These are phyloP conservation scores for Firmiana major DNA, from an alignment of 345 rosid genomes.

Conservation along the genomic window DNA sequence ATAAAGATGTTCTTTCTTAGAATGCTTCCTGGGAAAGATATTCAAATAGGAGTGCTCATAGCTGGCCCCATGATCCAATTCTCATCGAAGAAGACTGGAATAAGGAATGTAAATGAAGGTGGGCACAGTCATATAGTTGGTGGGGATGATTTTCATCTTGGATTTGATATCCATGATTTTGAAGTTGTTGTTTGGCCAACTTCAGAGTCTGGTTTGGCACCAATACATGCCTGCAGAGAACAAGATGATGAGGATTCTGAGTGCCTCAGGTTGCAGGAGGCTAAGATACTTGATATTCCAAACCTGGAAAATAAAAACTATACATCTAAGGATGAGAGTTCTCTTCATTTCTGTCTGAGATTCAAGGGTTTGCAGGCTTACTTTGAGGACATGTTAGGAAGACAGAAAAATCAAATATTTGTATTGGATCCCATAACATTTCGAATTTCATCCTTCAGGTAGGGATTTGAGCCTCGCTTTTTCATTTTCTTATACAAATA, in stretches of 20 bases:
- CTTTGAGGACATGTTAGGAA: slow-evolving; percentile 41
- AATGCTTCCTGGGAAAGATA: slow-evolving; percentile 58
- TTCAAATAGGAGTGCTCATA: slow-evolving; percentile 63
- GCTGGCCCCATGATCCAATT: slow-evolving; percentile 65
- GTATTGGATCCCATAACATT: slow-evolving; percentile 57
- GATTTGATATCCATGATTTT: slow-evolving; percentile 61
- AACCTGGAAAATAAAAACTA: slow-evolving; percentile 50
- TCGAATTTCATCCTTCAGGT: slow-evolving; percentile 66
- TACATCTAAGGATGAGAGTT: slow-evolving; percentile 46
- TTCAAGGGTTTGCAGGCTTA: slow-evolving; percentile 60
- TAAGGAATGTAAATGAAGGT: slow-evolving; percentile 22
- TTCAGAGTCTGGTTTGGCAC: slow-evolving; percentile 37
- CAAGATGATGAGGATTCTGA: slow-evolving; percentile 40
- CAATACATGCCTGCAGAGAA: slow-evolving; percentile 29
- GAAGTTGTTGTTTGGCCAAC: slow-evolving; percentile 65
- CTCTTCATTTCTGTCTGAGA: slow-evolving; percentile 47
- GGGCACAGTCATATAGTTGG: slow-evolving; percentile 21
- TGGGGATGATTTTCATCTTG: slow-evolving; percentile 41
- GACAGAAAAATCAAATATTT: slow-evolving; percentile 42
- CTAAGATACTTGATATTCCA: slow-evolving; percentile 42
- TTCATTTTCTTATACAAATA: neutral
- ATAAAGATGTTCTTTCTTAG: slow-evolving; percentile 43
- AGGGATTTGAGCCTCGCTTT: slow-evolving; percentile 19
- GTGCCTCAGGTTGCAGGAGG: slow-evolving; percentile 43
- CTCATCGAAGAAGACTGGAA: slow-evolving; percentile 40